Conservation (phyloP, 768 basidiomycete species). For the Suillus fuscotomentosus region DNA sequence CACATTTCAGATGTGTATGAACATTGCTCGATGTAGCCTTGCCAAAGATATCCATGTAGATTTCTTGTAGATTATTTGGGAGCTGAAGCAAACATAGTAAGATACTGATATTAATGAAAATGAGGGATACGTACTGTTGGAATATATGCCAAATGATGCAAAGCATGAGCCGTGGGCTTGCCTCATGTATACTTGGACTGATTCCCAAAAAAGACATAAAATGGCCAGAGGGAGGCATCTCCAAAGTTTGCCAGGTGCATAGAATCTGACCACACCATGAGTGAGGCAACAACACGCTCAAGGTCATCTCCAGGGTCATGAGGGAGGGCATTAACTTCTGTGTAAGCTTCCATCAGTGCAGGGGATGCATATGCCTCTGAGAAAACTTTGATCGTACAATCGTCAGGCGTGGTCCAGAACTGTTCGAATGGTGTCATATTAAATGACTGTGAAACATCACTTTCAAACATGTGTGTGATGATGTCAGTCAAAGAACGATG, state of each 20-base stretch:
- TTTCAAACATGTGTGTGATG: too few relatives aligned
- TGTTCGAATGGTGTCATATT: slow-evolving; percentile 8
- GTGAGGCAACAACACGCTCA: slow-evolving; percentile 11
- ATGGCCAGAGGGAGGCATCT: neutral
- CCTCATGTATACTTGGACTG: too few relatives aligned
- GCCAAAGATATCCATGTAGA: too few relatives aligned
- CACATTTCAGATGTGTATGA: too few relatives aligned
- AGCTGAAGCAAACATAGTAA: too few relatives aligned
- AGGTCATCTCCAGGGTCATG: slow-evolving; percentile 7
- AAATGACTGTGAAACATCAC: neutral
- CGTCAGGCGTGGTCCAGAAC: neutral
- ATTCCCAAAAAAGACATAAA: too few relatives aligned
- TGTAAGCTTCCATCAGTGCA: neutral
- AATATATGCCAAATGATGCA: too few relatives aligned
- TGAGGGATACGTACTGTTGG: too few relatives aligned
- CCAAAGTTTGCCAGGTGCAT: neutral
- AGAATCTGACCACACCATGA: slow-evolving; percentile 7
- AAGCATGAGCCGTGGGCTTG: too few relatives aligned
- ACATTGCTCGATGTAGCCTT: too few relatives aligned
- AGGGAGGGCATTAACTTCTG: slow-evolving; percentile 5
- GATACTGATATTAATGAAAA: too few relatives aligned
- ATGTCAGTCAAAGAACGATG: neutral
- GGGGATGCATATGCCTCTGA: slow-evolving; percentile 6
- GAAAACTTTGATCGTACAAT: neutral
- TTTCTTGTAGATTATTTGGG: too few relatives aligned